Evolutionary conservation across 2,329 filamentous ascomycete species (phyloP).

Genomic region (Pseudopithomyces chartarum): DNA sequence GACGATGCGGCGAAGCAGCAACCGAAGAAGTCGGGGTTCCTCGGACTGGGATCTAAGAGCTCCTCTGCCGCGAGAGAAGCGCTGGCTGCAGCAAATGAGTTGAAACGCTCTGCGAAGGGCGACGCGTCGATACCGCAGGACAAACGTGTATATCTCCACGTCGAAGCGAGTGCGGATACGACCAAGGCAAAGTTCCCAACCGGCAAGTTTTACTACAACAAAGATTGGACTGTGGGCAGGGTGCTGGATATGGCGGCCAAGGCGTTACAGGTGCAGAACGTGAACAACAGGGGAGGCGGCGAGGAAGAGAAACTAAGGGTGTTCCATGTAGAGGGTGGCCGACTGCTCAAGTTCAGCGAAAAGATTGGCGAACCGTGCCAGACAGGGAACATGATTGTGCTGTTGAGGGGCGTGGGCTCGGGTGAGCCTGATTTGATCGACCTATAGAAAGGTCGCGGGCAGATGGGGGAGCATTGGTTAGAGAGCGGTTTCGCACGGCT

Average conservation of each 20-base stretch:
- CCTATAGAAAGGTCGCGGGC: conserved; percentile 22
- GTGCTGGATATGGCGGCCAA: conserved; percentile 79
- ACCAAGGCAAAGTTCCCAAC: conserved; percentile 80
- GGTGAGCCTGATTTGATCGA: conserved; percentile 73
- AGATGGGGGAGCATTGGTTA: not conserved
- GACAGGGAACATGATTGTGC: conserved; percentile 87
- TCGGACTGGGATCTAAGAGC: conserved; percentile 26
- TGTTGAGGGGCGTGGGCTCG: conserved; percentile 85
- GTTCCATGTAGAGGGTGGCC: conserved; percentile 90
- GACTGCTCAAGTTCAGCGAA: conserved; percentile 85
- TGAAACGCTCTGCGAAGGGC: conserved; percentile 90
- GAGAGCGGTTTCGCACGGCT: not conserved
- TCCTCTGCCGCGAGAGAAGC: conserved; percentile 61
- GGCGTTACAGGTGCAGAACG: conserved; percentile 77
- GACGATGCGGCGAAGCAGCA: conserved; percentile 60
- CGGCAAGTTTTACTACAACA: conserved; percentile 56
- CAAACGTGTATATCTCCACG: conserved; percentile 87
- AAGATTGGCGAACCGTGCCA: conserved; percentile 75
- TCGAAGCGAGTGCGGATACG: conserved; percentile 88
- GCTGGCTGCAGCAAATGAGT: conserved; percentile 70
- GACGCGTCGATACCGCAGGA: conserved; percentile 79
- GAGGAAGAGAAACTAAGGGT: conserved; percentile 83
- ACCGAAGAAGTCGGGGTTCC: conserved; percentile 30
- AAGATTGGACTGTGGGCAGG: conserved; percentile 87
- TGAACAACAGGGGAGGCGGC: conserved; percentile 77